Percentiles rank a stretch among this genome's conserved stretches.
These are phyloP conservation scores for Lindgomyces ingoldianus DNA, from an alignment of 495 filamentous ascomycete genomes.

Conservation along the genomic window DNA sequence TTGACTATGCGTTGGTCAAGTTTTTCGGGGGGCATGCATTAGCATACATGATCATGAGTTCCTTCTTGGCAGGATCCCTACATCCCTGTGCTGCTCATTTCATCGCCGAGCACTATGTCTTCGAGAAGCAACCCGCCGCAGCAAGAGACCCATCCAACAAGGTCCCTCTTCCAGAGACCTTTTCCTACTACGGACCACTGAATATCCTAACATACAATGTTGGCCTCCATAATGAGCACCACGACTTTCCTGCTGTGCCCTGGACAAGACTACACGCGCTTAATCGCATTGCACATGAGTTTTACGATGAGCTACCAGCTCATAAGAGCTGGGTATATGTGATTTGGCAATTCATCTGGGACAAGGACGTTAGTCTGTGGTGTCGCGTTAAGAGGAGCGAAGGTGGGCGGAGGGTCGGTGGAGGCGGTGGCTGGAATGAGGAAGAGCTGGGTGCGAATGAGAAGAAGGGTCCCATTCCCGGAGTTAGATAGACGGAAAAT, in stretches of 20 bases:
- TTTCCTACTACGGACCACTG: constrained; percentile 90
- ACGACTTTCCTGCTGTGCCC: constrained; percentile 95
- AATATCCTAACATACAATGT: constrained; percentile 97
- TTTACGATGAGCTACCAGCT: constrained; percentile 83
- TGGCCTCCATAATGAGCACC: constrained; percentile 96
- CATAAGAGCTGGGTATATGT: constrained; percentile 91
- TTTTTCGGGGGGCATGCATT: constrained; percentile 60
- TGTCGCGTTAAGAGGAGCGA: constrained; percentile 90
- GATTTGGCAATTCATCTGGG: constrained; percentile 92
- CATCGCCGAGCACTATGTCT: constrained; percentile 99
- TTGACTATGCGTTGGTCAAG: constrained; percentile 71
- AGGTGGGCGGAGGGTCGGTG: constrained; percentile 69
- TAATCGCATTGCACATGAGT: constrained; percentile 81
- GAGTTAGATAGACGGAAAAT: constrained; percentile 31
- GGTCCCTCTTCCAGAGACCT: constrained; percentile 82
- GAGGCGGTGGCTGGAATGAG: constrained; percentile 45
- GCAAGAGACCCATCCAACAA: constrained; percentile 57
- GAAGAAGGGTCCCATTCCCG: constrained; percentile 36
- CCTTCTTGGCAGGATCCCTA: constrained; percentile 89
- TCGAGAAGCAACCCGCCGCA: constrained; percentile 62
- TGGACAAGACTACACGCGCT: constrained; percentile 82
- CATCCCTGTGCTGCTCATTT: constrained; percentile 98
- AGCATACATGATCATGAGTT: constrained; percentile 78
- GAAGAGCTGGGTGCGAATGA: constrained; percentile 55
- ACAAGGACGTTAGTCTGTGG: constrained; percentile 82